Evolutionary conservation across 345 rosid species (phyloP).

Genomic region (Citrus australasica): DNA sequence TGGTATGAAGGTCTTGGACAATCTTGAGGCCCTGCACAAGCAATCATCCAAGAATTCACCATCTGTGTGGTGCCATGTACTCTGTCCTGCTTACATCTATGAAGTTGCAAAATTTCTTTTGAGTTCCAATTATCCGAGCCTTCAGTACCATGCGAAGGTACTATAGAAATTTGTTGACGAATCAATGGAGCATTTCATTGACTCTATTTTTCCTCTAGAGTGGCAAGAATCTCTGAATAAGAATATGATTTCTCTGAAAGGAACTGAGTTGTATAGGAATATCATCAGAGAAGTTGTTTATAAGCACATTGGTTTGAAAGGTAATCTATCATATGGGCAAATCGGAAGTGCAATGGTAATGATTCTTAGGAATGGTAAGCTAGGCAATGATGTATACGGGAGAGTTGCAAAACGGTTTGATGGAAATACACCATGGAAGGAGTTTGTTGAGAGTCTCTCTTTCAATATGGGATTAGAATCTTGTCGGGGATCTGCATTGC

Average conservation of each 20-base stretch:
- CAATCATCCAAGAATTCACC: conserved; percentile 12
- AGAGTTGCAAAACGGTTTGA: background rate
- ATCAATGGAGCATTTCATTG: conserved; percentile 15
- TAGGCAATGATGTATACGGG: background rate
- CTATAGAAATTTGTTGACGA: conserved; percentile 11
- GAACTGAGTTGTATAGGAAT: conserved; percentile 18
- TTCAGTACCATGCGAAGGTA: background rate
- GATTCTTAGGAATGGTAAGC: conserved; percentile 39
- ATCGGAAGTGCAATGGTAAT: conserved; percentile 30
- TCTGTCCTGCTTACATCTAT: conserved; percentile 19
- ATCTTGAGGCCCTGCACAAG: conserved; percentile 23
- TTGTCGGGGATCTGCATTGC: background rate
- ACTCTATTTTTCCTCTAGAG: conserved; percentile 31
- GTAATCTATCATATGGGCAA: conserved; percentile 28
- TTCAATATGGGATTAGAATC: background rate
- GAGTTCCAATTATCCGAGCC: conserved; percentile 8
- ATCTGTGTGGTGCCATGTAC: conserved; percentile 21
- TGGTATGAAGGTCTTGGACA: conserved; percentile 29
- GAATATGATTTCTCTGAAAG: conserved; percentile 31
- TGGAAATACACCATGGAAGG: conserved; percentile 23
- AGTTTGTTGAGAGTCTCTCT: conserved; percentile 22
- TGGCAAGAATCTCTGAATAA: conserved; percentile 27
- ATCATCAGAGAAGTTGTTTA: conserved; percentile 20
- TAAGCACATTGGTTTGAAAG: background rate
- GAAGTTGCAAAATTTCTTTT: conserved; percentile 35